Conservation (phyloP, 257 asterid genomes). For the Lantana camara region DNA sequence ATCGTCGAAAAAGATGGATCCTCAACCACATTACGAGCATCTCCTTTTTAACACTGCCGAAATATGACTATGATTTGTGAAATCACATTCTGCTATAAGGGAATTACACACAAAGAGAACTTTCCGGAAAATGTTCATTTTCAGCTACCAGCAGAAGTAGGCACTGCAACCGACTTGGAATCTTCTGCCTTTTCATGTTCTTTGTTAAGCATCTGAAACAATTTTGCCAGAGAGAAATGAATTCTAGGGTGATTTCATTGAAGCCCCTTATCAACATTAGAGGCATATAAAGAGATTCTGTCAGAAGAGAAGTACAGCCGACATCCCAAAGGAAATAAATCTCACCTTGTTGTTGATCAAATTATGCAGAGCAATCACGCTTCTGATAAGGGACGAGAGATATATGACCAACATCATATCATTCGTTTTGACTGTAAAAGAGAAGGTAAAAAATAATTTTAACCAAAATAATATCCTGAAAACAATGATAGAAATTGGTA, state of each 20-base stretch:
- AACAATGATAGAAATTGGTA: background rate
- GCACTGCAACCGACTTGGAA: constrained; percentile 56
- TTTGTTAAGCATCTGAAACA: constrained; percentile 80
- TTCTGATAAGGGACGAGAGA: constrained; percentile 87
- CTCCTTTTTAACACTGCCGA: background rate
- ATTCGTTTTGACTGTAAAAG: constrained; percentile 79
- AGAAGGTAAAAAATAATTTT: constrained; percentile 25
- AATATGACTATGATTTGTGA: background rate
- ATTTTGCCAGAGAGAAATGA: constrained; percentile 1
- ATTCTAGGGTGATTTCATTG: too few species aligned
- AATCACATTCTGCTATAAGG: background rate
- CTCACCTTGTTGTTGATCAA: constrained; percentile 91
- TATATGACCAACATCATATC: constrained; percentile 97
- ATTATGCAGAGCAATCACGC: constrained; percentile 93
- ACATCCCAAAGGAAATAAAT: constrained; percentile 2
- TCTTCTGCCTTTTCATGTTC: constrained; percentile 91
- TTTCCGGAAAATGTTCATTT: background rate
- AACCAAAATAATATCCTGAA: too few species aligned
- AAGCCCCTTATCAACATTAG: too few species aligned
- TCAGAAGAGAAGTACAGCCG: too few species aligned
- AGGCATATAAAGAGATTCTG: too few species aligned
- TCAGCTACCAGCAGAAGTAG: constrained; percentile 40
- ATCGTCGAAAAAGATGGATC: background rate
- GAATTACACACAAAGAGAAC: background rate
- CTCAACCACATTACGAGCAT: constrained; percentile 4